Evolutionary conservation across 306 rosid genomes (phyloP), one percentile per base, ranked within the genome.

Genomic region (Quercus mongolica): DNA sequence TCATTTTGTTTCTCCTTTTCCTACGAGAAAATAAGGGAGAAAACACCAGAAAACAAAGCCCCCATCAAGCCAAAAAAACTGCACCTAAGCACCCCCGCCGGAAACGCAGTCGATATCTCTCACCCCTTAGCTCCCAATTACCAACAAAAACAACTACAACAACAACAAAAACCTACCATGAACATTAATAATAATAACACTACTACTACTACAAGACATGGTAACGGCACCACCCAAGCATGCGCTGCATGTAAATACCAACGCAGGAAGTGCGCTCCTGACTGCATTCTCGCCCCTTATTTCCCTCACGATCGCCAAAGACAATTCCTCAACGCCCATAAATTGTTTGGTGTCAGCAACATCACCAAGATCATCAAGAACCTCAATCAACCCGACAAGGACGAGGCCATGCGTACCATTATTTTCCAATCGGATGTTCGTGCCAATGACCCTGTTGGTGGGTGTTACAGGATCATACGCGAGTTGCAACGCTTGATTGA

Each of bases 211-310:
- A 17, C 55, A 25, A 80, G 76, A 71, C 78, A 72, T 73, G 89
- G 86, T 46, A 81, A 77, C 84, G 79, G 81, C 76, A 86, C 74
- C 58, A 63, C 90, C 75, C 98, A 91, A 23, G 99, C 97, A 69
- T 94, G 99, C 49, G 97, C 97, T 54, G 95, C 97, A 0, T 94
- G 99, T 51, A 92, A 90, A 11, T 88, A 86, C 84, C 97, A 90
- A 56, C 95, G 97, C 18, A 82, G 89, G 23, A 94, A 89, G 83
- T 94, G 99, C 59, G 89, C 91, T 0, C 79, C 97, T 0, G 83
- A 87, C 62, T 94, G 99, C 79, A 77, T 89, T 56, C 89, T 94
- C 3, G 95, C 99, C 31, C 97, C 99, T 4, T 94, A 82, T 61
- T 94, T 94, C 38, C 95, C 99, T 69, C 95, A 83, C 84, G 84